Evolutionary conservation across 805 yeast genomes (phyloP), one percentile per base, ranked within the genome.

Genomic region (Candida sakaeoensis): DNA sequence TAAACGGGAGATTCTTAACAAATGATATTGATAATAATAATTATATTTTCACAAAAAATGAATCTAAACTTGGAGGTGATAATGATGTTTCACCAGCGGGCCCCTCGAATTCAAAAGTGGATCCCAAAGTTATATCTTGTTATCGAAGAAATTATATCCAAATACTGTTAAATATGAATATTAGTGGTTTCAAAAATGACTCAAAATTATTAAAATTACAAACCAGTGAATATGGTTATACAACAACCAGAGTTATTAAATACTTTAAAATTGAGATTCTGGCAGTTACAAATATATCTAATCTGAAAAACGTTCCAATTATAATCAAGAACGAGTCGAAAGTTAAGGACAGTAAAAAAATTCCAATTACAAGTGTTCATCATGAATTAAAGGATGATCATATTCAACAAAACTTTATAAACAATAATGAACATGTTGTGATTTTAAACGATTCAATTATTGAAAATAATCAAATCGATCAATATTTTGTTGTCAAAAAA

Each of bases 61-160:
- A 37, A 28, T 30, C 30, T 9, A 30, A 13, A 21, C 13, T 8
- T 24, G 12, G 18, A 4, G 4, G 23, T 12, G 28, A 37, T 7
- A 22, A 24, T 17, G 40, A 29, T 5, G 14, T 19, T 12, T 13
- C 27, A 8, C 36, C 36, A 12, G 23, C 19, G 12, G 17, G 17
- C 5, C 10, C 34, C 3, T 30, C 35, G 12, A 27, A 34, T n/a
- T n/a, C n/a, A 13, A 46, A 36, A n/a, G 47, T 40, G 34, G 58
- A 58, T 29, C 68, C 72, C 9, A 59, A 52, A 39, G 70, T 68
- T n/a, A 60, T 70, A 17, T 62, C 72, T 8, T 70, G 75, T 46
- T 71, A 71, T 49, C 51, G 76, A 43, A 49, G 76, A 41, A 71
- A 71, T 46, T 67, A 53, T 47, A 66, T 70, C 34, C 69, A 63